Conservation (phyloP, 306 rosid genomes). For the Inga leiocalycina region DNA sequence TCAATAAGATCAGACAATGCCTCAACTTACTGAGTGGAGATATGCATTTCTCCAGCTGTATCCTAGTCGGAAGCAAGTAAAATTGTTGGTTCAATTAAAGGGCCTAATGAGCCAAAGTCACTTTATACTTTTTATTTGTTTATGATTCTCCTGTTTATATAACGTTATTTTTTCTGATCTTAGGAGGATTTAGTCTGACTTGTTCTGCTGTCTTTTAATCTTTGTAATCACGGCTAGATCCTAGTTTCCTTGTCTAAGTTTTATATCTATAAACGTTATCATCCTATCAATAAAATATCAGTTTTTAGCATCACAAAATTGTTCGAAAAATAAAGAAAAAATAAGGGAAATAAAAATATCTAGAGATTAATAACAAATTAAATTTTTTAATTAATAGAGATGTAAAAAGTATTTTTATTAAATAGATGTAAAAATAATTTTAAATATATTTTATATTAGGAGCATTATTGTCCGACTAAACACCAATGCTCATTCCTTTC, state of each 20-base stretch:
- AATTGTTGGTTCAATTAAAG: no score
- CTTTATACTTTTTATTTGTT: no score
- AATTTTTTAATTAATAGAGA: no score
- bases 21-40: constrained; percentile 30
- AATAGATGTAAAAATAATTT: no score
- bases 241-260: not conserved
- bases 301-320: not conserved
- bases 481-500: no score
- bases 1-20: not conserved
- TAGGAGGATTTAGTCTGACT: not conserved
- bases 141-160: no score
- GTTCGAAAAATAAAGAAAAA: no score
- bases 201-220: not conserved
- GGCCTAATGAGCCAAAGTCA: no score
- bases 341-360: no score
- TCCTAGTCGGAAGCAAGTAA: constrained; percentile 30
- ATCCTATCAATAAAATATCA: not conserved
- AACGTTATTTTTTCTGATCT: not conserved
- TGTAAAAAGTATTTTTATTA: no score
- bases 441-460: not conserved
- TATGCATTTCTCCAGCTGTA: constrained; percentile 29
- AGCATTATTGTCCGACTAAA: not conserved
- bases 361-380: no score
- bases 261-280: not conserved
- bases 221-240: not conserved